Percentiles rank a stretch among this genome's conserved stretches.
Conservation (phyloP, 1,284 basidiomycete genomes). For the Hymenochaete sp. region DNA sequence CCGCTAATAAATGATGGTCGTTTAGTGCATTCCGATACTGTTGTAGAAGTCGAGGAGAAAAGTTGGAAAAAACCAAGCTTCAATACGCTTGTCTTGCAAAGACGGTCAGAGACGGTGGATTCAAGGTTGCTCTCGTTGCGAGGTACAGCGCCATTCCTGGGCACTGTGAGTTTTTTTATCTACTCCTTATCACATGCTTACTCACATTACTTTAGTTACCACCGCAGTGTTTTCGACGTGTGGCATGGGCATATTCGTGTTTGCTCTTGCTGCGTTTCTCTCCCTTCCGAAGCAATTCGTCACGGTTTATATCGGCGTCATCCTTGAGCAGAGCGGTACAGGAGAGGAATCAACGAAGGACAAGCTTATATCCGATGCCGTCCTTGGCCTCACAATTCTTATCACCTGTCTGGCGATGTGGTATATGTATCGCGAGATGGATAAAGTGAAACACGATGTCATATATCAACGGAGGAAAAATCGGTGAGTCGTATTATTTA, state of each 20-base stretch:
- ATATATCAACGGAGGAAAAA: constrained; percentile 15
- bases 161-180: constrained; percentile 34
- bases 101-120: constrained; percentile 60
- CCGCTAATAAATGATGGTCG: background rate
- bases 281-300: constrained; percentile 57
- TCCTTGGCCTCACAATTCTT: constrained; percentile 11
- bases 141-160: constrained; percentile 57
- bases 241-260: constrained; percentile 53
- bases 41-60: constrained; percentile 40
- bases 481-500: constrained; percentile 7
- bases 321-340: constrained; percentile 26
- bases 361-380: constrained; percentile 13
- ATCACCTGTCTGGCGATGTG: constrained; percentile 15
- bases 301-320: constrained; percentile 47
- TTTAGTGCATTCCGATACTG: constrained; percentile 40
- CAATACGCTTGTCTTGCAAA: constrained; percentile 55
- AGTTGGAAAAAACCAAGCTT: constrained; percentile 47
- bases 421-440: constrained; percentile 16
- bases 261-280: constrained; percentile 48
- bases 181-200: constrained; percentile 8
- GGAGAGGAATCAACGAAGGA: constrained; percentile 20
- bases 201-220: constrained; percentile 31
- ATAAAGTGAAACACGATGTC: constrained; percentile 13
- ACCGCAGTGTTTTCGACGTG: constrained; percentile 62
- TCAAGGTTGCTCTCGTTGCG: constrained; percentile 50